A percentile compares a stretch with the other conserved stretches of the same genome.
These are phyloP conservation scores for Xylaria cubensis DNA, from an alignment of 495 filamentous ascomycete genomes.

Conservation along the genomic window DNA sequence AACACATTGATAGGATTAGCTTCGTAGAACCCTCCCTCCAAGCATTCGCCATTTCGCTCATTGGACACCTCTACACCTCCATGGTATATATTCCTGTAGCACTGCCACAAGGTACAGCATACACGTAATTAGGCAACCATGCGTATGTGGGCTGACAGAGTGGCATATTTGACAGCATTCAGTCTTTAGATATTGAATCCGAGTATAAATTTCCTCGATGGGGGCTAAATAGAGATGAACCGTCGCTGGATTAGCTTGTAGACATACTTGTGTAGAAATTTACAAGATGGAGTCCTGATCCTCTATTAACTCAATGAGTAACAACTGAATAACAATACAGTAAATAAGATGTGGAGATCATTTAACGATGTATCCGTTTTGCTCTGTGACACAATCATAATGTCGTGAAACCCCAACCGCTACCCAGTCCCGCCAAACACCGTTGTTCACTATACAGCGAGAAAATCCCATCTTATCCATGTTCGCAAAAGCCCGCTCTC, in stretches of 20 bases:
- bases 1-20: background rate
- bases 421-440: too few relatives aligned
- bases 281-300: background rate
- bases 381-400: background rate
- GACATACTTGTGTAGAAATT: background rate
- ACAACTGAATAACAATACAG: background rate
- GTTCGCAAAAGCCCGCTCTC: background rate
- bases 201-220: background rate
- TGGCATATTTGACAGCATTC: background rate
- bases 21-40: background rate
- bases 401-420: background rate
- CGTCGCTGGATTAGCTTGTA: background rate
- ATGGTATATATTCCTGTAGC: background rate
- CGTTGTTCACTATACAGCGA: background rate
- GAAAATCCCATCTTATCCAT: background rate
- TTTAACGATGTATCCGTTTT: background rate
- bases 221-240: background rate
- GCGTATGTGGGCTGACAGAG: background rate
- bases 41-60: background rate
- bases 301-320: background rate
- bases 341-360: background rate
- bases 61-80: constrained; percentile 1
- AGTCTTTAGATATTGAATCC: background rate
- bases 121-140: background rate
- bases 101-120: constrained; percentile 4